A percentile compares a stretch with the other conserved stretches of the same genome.
Evolutionary conservation across 1,284 basidiomycete species (phyloP).

Genomic region (Cryptococcus depauperatus): DNA sequence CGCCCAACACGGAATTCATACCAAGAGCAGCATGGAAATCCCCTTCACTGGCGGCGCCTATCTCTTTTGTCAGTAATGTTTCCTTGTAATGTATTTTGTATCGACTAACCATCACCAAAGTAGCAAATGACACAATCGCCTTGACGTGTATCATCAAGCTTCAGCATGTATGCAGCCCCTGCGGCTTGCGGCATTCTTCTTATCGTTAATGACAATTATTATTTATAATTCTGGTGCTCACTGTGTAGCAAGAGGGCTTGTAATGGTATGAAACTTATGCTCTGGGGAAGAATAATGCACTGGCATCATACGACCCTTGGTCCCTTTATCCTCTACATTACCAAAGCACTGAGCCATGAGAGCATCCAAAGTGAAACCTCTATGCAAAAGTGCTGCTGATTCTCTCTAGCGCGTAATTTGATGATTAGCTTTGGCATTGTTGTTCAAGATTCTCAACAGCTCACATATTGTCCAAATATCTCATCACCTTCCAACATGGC

Average conservation of each 20-base stretch:
- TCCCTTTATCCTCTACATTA: slow-evolving; percentile 67
- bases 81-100: background rate
- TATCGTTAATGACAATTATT: background rate
- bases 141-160: slow-evolving; percentile 64
- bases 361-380: slow-evolving; percentile 64
- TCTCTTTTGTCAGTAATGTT: background rate
- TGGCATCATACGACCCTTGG: slow-evolving; percentile 85
- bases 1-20: slow-evolving; percentile 48
- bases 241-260: slow-evolving; percentile 87
- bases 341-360: slow-evolving; percentile 85
- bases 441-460: background rate
- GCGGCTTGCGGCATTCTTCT: slow-evolving; percentile 77
- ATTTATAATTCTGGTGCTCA: slow-evolving; percentile 9
- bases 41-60: slow-evolving; percentile 50
- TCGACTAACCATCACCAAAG: slow-evolving; percentile 60
- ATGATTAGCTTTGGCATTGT: background rate
- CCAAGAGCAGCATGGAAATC: slow-evolving; percentile 53
- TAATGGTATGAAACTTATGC: slow-evolving; percentile 88
- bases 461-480: slow-evolving; percentile 52
- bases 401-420: slow-evolving; percentile 59
- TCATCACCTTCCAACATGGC: slow-evolving; percentile 77
- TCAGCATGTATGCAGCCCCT: slow-evolving; percentile 82
- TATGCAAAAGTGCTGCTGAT: slow-evolving; percentile 80
- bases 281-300: slow-evolving; percentile 78
- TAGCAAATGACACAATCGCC: slow-evolving; percentile 78